Base-by-base conservation (phyloP, 2,329 filamentous ascomycete genomes). In the Hysterium pulicare region DNA sequence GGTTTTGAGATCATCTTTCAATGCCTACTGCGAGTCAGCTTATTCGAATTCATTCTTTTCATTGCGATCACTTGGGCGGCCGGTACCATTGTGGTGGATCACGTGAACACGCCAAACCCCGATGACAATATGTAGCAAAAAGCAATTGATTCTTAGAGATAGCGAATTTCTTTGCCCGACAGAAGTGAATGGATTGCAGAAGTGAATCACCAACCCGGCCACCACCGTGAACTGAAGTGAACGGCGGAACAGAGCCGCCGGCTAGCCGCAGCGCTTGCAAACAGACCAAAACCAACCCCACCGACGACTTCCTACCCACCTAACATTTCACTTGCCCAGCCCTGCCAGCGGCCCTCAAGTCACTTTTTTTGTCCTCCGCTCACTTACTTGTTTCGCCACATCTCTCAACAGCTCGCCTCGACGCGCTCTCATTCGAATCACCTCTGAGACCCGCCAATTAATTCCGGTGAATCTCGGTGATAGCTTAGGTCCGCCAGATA, bases 1-100 rank as follows among this genome's bases (percentile, higher is more conserved):
- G 26, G 80, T 78, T 45, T 79, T 79, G 26, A 94, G 67, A 64
- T 90, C 87, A 58, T 86, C 77, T 55, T 88, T 82, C 11, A 84
- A 66, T 44, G 68, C 65, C 72, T 76, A 49, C 20, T 4, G 8
- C 15, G 16, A 19, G 36, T 33, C 39, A 55, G 38, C 56, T 46
- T n/a, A n/a, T n/a, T n/a, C n/a, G n/a, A n/a, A n/a, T n/a, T n/a
- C n/a, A n/a, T n/a, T n/a, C n/a, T n/a, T n/a, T n/a, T n/a, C n/a
- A n/a, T n/a, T n/a, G n/a, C n/a, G n/a, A n/a, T n/a, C n/a, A n/a
- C n/a, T n/a, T n/a, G n/a, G n/a, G n/a, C n/a, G n/a, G n/a, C n/a
- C n/a, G 23, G n/a, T 51, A 63, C 62, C 59, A 64, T 64, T 9
- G 46, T 41, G 16, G 10, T 28, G 33, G 24, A 46, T 49, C 50